Base-by-base conservation (phyloP, 163 green algal genomes). In the Coccomyxa subellipsoidea region DNA sequence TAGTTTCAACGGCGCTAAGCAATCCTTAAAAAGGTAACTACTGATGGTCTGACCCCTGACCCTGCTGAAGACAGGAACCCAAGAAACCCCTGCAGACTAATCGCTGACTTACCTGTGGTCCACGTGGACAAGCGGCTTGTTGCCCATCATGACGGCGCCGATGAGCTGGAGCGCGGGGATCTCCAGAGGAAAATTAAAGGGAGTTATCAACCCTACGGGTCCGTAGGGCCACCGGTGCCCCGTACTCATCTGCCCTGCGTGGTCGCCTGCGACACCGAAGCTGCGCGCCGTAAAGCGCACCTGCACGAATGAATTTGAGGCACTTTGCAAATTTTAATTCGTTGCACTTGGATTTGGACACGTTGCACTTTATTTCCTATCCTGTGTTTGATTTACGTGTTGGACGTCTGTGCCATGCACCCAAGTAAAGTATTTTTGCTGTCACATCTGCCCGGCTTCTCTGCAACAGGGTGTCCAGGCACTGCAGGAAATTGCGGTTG, bases 171-270 rank as follows among this genome's bases (percentile, higher is more conserved):
- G 94, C 29, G 92, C 95, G 0, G 97, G 96, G 86, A 99, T 99
- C 88, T 99, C 96, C 59, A 99, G 89, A 1, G 96, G 96, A 86
- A 99, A 99, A 88, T 99, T 99, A 92, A 99, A 99, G 69, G 96
- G 96, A 5, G 97, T 97, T 90, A 99, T 97, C 32, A 99, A 80
- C 0, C 88, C 91, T 37, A 99, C 96, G 27, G 93, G 91, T 10
- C 96, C 96, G 75, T 94, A 99, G 3, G 96, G 96, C 94, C 94
- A 99, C 27, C 96, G 89, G 80, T 93, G 86, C 39, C 96, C 95
- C n/a, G 85, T 86, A 87, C 90, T 97, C 80, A 86, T 88, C 89
- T 99, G 96, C 0, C 96, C 96, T 0, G 80, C 29, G 87, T 99
- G 95, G 90, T 99, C 96, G 0, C 96, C 96, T 7, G 97, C 89